Evolutionary conservation across 768 basidiomycete species (phyloP).

Genomic region (Galerina sulciceps): DNA sequence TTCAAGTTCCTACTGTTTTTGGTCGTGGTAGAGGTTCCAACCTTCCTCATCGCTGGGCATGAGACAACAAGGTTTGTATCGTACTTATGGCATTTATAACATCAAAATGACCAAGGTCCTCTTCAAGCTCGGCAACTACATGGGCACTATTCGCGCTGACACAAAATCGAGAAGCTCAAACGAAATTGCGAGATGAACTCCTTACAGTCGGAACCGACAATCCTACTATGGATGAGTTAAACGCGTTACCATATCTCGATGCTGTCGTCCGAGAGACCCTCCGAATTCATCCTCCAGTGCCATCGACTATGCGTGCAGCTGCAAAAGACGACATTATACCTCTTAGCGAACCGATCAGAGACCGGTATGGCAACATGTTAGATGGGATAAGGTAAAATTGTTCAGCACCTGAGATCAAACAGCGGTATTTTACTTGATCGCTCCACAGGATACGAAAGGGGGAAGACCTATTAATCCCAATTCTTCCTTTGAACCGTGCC

Average conservation of each 20-base stretch:
- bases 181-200: conserved; percentile 62
- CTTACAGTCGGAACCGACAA: conserved; percentile 52
- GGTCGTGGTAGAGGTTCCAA: conserved; percentile 53
- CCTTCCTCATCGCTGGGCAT: conserved; percentile 63
- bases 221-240: conserved; percentile 73
- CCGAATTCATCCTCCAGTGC: conserved; percentile 58
- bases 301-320: conserved; percentile 45
- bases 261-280: conserved; percentile 65
- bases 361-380: conserved; percentile 42
- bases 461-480: conserved; percentile 50
- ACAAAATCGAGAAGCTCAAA: conserved; percentile 50
- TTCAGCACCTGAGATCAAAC: neutral
- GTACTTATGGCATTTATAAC: neutral
- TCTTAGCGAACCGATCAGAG: conserved; percentile 47
- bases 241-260: conserved; percentile 73
- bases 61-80: conserved; percentile 53
- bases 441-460: conserved; percentile 42
- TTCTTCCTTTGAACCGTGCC: conserved; percentile 54
- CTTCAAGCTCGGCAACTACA: conserved; percentile 43
- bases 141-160: conserved; percentile 68
- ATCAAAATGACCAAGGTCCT: neutral
- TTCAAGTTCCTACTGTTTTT: neutral
- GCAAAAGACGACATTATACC: conserved; percentile 59
- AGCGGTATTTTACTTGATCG: neutral
- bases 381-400: conserved; percentile 34